A percentile compares a stretch with the other conserved stretches of the same genome.
Conservation (phyloP, 2,329 filamentous ascomycete species). For the Talaromyces sp. region DNA sequence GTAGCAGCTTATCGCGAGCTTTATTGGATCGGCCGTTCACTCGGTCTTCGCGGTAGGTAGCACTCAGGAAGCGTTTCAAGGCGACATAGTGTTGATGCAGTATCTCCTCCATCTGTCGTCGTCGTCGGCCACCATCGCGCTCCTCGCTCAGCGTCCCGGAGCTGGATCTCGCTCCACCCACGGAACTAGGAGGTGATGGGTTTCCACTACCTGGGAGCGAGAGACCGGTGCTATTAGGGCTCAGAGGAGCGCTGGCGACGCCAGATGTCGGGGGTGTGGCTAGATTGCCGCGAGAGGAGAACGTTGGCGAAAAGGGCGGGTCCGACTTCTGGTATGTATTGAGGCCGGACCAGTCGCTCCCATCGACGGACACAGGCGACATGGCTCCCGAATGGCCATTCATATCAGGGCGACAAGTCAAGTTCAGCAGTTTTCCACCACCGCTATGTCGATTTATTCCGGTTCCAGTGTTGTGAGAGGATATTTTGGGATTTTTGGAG, state of each 20-base stretch:
- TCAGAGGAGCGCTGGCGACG: conserved; percentile 56
- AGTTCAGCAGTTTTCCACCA: conserved; percentile 2
- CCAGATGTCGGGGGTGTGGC: conserved; percentile 72
- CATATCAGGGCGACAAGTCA: conserved; percentile 51
- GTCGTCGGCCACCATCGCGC: conserved; percentile 60
- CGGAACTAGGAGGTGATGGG: conserved; percentile 84
- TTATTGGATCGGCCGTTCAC: conserved; percentile 77
- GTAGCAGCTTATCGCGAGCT: conserved; percentile 89
- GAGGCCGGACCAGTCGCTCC: conserved; percentile 78
- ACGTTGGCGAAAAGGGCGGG: conserved; percentile 48
- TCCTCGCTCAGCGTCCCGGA: conserved; percentile 68
- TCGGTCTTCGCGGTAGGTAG: conserved; percentile 72
- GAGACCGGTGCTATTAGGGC: conserved; percentile 55
- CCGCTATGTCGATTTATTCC: background rate
- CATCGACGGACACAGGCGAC: conserved; percentile 78
- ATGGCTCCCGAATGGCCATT: conserved; percentile 74
- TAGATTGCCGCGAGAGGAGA: conserved; percentile 55
- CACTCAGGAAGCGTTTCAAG: conserved; percentile 73
- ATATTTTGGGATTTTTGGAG: background rate
- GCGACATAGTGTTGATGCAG: conserved; percentile 80
- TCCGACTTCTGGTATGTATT: conserved; percentile 63
- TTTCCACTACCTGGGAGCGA: conserved; percentile 43
- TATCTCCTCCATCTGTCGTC: conserved; percentile 65
- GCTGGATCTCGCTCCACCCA: conserved; percentile 75
- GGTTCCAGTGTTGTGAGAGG: background rate